Conservation (phyloP, 345 rosid genomes). For the Garcia nutans region DNA sequence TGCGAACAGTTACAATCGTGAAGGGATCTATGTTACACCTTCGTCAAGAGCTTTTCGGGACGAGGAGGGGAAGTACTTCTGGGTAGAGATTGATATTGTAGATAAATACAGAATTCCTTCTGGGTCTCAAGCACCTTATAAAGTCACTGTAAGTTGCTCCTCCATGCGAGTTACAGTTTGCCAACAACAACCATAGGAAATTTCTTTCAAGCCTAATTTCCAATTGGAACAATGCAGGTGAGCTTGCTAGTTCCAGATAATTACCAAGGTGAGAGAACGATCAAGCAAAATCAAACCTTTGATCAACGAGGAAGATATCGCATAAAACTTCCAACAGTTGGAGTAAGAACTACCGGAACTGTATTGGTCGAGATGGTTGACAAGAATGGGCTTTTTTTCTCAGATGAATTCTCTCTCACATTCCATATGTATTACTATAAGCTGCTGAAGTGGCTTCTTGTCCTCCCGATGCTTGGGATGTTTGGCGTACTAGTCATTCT, state of each 20-base stretch:
- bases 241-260: conserved; percentile 91
- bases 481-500: conserved; percentile 81
- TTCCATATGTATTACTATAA: conserved; percentile 97
- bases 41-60: conserved; percentile 94
- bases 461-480: conserved; percentile 98
- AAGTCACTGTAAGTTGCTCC: conserved; percentile 72
- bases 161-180: conserved; percentile 1
- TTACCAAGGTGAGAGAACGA: conserved; percentile 85
- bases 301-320: conserved; percentile 71
- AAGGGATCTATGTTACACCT: conserved; percentile 78
- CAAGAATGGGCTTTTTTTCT: conserved; percentile 85
- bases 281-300: conserved; percentile 63
- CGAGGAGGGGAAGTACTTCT: conserved; percentile 97
- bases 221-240: conserved; percentile 49
- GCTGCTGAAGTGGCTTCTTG: conserved; percentile 94
- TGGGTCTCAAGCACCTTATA: conserved; percentile 87
- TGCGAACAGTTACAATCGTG: conserved; percentile 65
- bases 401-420: conserved; percentile 93
- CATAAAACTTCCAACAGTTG: conserved; percentile 83
- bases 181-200: not conserved
- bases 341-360: conserved; percentile 88
- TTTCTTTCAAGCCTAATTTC: not conserved
- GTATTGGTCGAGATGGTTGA: conserved; percentile 96
- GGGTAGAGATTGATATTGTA: conserved; percentile 95
- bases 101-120: conserved; percentile 85